Conservation (phyloP, 2,329 filamentous ascomycete species). For the Xylariaceae sp. region DNA sequence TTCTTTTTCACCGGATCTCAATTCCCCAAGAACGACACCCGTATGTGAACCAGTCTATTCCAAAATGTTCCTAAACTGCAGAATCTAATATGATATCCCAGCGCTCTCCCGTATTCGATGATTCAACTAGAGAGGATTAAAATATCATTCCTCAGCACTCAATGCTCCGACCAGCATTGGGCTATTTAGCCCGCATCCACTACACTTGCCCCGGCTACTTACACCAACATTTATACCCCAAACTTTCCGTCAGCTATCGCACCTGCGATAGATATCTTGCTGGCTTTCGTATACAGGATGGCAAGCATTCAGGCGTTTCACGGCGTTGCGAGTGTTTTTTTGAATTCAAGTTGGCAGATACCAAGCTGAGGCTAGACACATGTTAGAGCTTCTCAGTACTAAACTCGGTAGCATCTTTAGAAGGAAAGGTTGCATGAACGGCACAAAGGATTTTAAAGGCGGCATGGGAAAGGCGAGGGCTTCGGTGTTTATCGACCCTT, state of each 20-base stretch:
- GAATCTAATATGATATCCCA: not conserved
- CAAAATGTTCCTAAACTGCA: too few species aligned
- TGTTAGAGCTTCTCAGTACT: too few species aligned
- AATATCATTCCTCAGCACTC: not conserved
- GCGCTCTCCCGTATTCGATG: not conserved
- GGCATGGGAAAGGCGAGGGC: too few species aligned
- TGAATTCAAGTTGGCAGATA: too few species aligned
- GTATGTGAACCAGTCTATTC: too few species aligned
- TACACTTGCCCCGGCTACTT: not conserved
- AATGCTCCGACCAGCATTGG: too few species aligned
- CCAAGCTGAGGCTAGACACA: too few species aligned
- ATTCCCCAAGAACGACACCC: constrained; percentile 18
- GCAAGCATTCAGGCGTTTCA: not conserved
- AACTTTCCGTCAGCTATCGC: not conserved
- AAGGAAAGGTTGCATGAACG: too few species aligned
- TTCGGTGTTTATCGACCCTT: too few species aligned
- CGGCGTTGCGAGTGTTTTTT: too few species aligned
- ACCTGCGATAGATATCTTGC: not conserved
- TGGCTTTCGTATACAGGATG: not conserved
- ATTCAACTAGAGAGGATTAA: not conserved
- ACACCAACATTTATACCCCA: constrained; percentile 9
- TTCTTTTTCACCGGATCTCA: constrained; percentile 25
- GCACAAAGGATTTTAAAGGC: too few species aligned
- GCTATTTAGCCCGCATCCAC: not conserved
- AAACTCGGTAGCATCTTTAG: too few species aligned